A percentile compares a stretch with the other conserved stretches of the same genome.
These are phyloP conservation scores for Pleurotus tuber-regium DNA, from an alignment of 768 basidiomycete genomes.

Conservation along the genomic window DNA sequence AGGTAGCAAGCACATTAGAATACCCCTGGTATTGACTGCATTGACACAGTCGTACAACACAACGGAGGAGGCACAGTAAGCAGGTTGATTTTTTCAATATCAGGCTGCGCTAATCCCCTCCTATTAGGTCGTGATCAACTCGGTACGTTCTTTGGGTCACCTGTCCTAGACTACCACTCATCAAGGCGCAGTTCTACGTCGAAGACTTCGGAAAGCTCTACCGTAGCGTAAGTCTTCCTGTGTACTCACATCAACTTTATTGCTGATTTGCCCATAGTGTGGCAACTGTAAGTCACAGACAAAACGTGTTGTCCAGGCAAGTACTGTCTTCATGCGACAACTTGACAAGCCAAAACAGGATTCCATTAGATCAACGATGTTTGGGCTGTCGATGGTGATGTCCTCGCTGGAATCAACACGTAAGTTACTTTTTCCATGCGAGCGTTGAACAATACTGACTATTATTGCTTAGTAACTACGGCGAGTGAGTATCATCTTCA, in stretches of 20 bases:
- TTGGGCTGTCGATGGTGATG: slow-evolving; percentile 28
- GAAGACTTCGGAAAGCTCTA: slow-evolving; percentile 39
- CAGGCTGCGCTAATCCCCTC: not conserved
- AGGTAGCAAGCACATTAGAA: too few species aligned
- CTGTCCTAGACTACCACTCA: not conserved
- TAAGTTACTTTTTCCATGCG: slow-evolving; percentile 17
- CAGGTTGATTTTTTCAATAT: not conserved
- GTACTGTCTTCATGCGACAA: not conserved
- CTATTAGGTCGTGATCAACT: slow-evolving; percentile 37
- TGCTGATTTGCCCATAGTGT: slow-evolving; percentile 18
- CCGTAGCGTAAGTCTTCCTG: slow-evolving; percentile 23
- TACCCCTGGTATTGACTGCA: too few species aligned
- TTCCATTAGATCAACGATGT: slow-evolving; percentile 31
- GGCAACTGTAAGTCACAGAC: slow-evolving; percentile 31
- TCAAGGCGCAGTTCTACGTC: slow-evolving; percentile 30
- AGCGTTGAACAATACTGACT: not conserved
- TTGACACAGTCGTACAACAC: slow-evolving; percentile 36
- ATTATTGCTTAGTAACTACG: slow-evolving; percentile 25
- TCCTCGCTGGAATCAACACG: slow-evolving; percentile 31
- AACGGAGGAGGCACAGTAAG: slow-evolving; percentile 30
- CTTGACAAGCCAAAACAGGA: not conserved
- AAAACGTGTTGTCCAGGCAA: slow-evolving; percentile 21
- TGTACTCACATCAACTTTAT: not conserved
- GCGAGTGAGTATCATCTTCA: slow-evolving; percentile 36
- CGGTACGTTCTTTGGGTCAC: slow-evolving; percentile 18